A percentile compares a stretch with the other conserved stretches of the same genome.
Evolutionary conservation across 208 protist species (phyloP).

Genomic region (Trypanosoma cruzi): DNA sequence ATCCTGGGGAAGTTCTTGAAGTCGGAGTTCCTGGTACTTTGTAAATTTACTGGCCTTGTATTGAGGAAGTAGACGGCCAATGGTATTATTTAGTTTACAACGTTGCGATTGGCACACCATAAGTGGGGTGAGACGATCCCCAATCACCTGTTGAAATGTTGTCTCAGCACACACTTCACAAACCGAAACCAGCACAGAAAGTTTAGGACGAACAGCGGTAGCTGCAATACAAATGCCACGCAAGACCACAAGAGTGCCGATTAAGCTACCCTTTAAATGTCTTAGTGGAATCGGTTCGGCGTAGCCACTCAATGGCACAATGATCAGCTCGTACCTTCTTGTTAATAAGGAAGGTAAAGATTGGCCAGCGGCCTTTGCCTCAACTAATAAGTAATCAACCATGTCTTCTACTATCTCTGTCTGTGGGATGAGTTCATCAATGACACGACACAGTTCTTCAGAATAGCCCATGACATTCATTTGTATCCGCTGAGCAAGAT

Average conservation of each 20-base stretch:
- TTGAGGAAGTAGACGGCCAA: slow-evolving; percentile 79
- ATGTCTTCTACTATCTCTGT: slow-evolving; percentile 54
- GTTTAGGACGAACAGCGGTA: slow-evolving; percentile 82
- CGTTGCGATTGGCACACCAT: slow-evolving; percentile 86
- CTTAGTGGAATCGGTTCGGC: slow-evolving; percentile 58
- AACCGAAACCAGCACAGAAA: slow-evolving; percentile 84
- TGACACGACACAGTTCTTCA: slow-evolving; percentile 75
- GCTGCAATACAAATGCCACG: slow-evolving; percentile 90
- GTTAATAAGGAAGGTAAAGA: slow-evolving; percentile 63
- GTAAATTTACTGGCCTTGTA: slow-evolving; percentile 89
- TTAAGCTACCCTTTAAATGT: slow-evolving; percentile 65
- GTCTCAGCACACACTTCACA: slow-evolving; percentile 91
- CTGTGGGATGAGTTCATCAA: slow-evolving; percentile 69
- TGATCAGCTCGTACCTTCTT: slow-evolving; percentile 73
- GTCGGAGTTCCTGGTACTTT: slow-evolving; percentile 86
- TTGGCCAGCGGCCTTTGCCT: slow-evolving; percentile 67
- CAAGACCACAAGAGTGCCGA: slow-evolving; percentile 83
- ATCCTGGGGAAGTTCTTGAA: slow-evolving; percentile 90
- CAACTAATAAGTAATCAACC: slow-evolving; percentile 69
- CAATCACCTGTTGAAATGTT: slow-evolving; percentile 91
- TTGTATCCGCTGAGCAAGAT: slow-evolving; percentile 82
- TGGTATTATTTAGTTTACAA: slow-evolving; percentile 85
- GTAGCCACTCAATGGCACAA: slow-evolving; percentile 52
- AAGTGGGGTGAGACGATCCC: slow-evolving; percentile 77
- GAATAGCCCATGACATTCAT: slow-evolving; percentile 89